phyloP scores from a whole-genome alignment of 140 eudicot species.

The Senecio squalidus region DNA sequence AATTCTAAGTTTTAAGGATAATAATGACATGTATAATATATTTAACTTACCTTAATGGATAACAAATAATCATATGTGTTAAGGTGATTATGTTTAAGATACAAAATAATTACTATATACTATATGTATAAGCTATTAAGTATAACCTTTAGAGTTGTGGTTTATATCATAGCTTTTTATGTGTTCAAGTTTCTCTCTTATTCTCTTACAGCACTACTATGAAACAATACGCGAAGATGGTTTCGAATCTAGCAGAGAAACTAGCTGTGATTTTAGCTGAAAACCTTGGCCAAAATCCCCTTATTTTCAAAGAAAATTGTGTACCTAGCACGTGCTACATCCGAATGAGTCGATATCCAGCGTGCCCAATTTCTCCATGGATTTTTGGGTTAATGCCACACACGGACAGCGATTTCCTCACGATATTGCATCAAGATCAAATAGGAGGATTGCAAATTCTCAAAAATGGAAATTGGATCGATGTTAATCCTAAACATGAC shows the following conservation, averaged over 20 bases:
- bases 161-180: too few species aligned
- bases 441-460: constrained; percentile 40
- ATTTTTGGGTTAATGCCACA: constrained; percentile 41
- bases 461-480: constrained; percentile 34
- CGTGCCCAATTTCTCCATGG: constrained; percentile 29
- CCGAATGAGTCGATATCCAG: constrained; percentile 43
- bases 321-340: constrained; percentile 23
- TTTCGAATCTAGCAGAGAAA: constrained; percentile 26
- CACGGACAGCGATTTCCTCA: constrained; percentile 45
- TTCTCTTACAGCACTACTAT: constrained; percentile 15
- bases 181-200: too few species aligned
- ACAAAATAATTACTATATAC: too few species aligned
- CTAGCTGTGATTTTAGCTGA: constrained; percentile 31
- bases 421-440: constrained; percentile 39
- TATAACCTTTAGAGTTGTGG: too few species aligned
- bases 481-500: constrained; percentile 37
- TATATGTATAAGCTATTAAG: too few species aligned
- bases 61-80: too few species aligned
- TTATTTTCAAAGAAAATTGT: constrained; percentile 26
- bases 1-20: too few species aligned
- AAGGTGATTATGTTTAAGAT: too few species aligned
- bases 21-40: too few species aligned
- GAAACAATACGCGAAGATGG: constrained; percentile 14
- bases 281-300: constrained; percentile 14
- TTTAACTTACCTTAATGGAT: too few species aligned